phyloP scores from a whole-genome alignment of 2,329 filamentous ascomycete species.

The Rutstroemia sp. region DNA sequence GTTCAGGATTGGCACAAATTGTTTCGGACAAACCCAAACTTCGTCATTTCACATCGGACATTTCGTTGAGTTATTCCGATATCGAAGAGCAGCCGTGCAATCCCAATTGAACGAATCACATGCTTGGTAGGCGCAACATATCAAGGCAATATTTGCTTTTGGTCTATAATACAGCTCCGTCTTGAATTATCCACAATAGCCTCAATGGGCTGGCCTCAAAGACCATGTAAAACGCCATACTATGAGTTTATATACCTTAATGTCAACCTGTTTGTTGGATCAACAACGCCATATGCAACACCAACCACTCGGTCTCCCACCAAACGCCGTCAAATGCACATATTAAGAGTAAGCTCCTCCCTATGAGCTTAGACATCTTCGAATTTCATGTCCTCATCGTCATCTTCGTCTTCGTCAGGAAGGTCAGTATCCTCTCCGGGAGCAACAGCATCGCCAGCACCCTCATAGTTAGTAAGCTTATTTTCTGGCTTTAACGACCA shows the following conservation, averaged over 20 bases:
- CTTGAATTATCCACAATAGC: not conserved
- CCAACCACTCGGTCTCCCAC: not conserved
- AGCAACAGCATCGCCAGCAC: conserved; percentile 43
- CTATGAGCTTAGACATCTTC: conserved; percentile 53
- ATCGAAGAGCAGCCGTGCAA: too few species aligned
- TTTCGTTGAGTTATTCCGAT: not conserved
- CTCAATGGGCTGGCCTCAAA: not conserved
- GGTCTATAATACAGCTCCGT: not conserved
- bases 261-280: not conserved
- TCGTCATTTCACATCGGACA: conserved; percentile 6
- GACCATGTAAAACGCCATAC: conserved; percentile 1
- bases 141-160: not conserved
- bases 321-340: conserved; percentile 7
- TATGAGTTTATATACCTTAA: conserved; percentile 4
- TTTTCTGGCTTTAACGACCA: conserved; percentile 76
- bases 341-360: not conserved
- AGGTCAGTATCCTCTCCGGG: conserved; percentile 40
- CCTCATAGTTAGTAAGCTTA: conserved; percentile 44
- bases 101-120: too few species aligned
- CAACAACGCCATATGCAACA: conserved; percentile 1
- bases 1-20: not conserved
- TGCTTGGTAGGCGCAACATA: too few species aligned
- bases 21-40: not conserved
- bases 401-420: conserved; percentile 52
- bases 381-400: conserved; percentile 64